phyloP scores from a whole-genome alignment of 805 yeast genomes.

The Saccharomycopsis sp. region DNA sequence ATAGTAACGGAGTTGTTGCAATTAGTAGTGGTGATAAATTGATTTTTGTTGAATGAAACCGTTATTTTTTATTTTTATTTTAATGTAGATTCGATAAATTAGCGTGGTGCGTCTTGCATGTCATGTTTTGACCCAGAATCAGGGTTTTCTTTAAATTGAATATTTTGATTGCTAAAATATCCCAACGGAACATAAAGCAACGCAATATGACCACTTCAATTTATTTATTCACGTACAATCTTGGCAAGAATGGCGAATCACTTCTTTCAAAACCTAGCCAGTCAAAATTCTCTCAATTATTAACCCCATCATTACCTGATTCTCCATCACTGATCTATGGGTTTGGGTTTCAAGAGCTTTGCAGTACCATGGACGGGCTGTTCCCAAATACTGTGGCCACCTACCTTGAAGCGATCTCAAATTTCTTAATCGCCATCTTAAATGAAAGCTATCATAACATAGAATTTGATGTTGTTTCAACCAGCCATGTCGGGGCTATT shows the following conservation, averaged over 20 bases:
- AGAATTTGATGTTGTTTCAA: slow-evolving; percentile 36
- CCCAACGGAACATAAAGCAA: neutral
- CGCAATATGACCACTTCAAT: slow-evolving; percentile 7
- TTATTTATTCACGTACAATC: slow-evolving; percentile 42
- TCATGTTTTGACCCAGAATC: too few species aligned
- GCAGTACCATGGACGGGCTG: slow-evolving; percentile 49
- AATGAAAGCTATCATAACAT: slow-evolving; percentile 29
- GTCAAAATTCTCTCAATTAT: too few species aligned
- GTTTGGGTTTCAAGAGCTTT: slow-evolving; percentile 63
- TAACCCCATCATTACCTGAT: slow-evolving; percentile 30
- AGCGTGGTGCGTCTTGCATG: too few species aligned
- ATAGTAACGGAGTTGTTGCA: slow-evolving; percentile 1
- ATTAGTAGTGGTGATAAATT: slow-evolving; percentile 4
- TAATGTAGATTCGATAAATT: too few species aligned
- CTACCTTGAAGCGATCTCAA: slow-evolving; percentile 30
- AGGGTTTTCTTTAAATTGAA: too few species aligned
- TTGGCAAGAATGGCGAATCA: slow-evolving; percentile 30
- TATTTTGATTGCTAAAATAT: too few species aligned
- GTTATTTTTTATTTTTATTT: too few species aligned
- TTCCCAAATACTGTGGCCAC: slow-evolving; percentile 32
- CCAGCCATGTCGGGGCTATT: slow-evolving; percentile 48
- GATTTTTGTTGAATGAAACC: slow-evolving; percentile 1
- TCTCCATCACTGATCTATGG: slow-evolving; percentile 41
- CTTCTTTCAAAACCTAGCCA: slow-evolving; percentile 28
- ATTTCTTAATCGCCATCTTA: slow-evolving; percentile 32